Conservation (phyloP, 805 yeast genomes). For the Lachancea lanzarotensis region DNA sequence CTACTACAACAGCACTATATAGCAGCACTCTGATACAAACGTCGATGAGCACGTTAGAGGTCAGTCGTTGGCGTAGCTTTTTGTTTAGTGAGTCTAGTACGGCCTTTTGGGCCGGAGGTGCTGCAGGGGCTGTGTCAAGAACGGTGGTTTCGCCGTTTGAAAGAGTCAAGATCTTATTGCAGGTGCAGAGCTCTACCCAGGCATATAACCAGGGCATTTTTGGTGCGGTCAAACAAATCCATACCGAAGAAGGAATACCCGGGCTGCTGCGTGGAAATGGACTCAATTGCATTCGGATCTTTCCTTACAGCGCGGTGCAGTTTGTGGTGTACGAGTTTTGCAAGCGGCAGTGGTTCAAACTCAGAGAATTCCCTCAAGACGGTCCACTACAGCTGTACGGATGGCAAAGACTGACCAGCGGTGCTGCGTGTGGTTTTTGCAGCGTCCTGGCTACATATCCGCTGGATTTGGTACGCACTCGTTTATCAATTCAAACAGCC, state of each 20-base stretch:
- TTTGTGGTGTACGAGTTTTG: constrained; percentile 72
- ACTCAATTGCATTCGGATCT: constrained; percentile 78
- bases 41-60: neutral
- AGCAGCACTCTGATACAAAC: no score
- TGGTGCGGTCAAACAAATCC: constrained; percentile 69
- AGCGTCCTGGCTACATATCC: constrained; percentile 87
- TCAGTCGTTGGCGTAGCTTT: constrained; percentile 1
- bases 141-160: constrained; percentile 95
- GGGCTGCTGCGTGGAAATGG: constrained; percentile 91
- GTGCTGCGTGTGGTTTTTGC: constrained; percentile 73
- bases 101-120: constrained; percentile 63
- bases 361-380: constrained; percentile 5
- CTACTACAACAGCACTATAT: no score
- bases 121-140: constrained; percentile 76
- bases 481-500: constrained; percentile 87
- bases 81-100: constrained; percentile 18
- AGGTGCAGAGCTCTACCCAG: constrained; percentile 56
- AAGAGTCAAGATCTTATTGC: constrained; percentile 85
- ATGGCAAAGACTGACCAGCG: constrained; percentile 60
- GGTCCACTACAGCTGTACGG: constrained; percentile 37
- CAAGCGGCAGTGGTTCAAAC: constrained; percentile 38
- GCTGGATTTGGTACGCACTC: constrained; percentile 81
- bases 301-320: constrained; percentile 94
- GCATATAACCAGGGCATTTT: constrained; percentile 61
- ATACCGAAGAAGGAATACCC: constrained; percentile 83